Evolutionary conservation across 345 rosid species (phyloP).

Genomic region (Salix purpurea): DNA sequence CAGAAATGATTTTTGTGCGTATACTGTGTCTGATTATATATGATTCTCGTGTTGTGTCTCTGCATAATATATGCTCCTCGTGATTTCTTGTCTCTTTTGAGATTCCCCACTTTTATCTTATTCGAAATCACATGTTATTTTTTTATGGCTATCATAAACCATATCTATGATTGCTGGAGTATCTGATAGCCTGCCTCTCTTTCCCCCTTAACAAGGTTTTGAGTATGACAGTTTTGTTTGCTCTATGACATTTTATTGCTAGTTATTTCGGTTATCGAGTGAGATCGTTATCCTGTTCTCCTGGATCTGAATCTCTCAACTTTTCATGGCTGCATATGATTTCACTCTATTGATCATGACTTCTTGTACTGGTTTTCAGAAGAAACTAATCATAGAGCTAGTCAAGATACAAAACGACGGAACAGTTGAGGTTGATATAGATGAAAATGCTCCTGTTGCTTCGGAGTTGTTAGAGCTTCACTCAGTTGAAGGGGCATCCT

Average conservation of each 20-base stretch:
- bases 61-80: neutral
- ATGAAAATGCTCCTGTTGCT: slow-evolving; percentile 59
- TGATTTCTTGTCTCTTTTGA: neutral
- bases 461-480: slow-evolving; percentile 75
- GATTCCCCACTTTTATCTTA: neutral
- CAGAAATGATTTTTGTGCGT: neutral
- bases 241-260: neutral
- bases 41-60: neutral
- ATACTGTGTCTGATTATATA: neutral
- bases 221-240: neutral
- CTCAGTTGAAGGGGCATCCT: slow-evolving; percentile 43
- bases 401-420: slow-evolving; percentile 92
- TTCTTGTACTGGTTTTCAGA: slow-evolving; percentile 39
- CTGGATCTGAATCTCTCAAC: neutral
- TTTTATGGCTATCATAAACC: neutral
- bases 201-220: neutral
- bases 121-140: neutral
- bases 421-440: slow-evolving; percentile 84
- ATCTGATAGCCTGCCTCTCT: neutral
- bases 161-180: neutral
- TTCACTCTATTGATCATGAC: slow-evolving; percentile 5
- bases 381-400: slow-evolving; percentile 74
- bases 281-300: neutral
- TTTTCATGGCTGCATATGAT: slow-evolving; percentile 6
- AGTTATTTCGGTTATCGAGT: neutral